Conservation (phyloP, 1,284 basidiomycete genomes). For the Apiotrichum laibachii region DNA sequence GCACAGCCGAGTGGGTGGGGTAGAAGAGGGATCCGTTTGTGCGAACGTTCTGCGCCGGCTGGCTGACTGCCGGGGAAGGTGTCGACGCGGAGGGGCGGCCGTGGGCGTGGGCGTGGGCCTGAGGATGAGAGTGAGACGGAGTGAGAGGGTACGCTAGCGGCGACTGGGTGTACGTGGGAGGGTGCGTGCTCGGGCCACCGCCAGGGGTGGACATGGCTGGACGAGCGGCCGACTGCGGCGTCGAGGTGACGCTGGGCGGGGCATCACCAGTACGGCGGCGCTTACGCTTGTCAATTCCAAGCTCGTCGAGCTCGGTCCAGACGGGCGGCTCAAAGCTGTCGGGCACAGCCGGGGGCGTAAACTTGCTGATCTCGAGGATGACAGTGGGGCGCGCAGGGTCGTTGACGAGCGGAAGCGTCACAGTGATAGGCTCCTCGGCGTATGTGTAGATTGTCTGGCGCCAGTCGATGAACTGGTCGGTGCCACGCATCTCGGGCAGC, state of each 20-base stretch:
- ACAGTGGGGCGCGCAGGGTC: conserved; percentile 5
- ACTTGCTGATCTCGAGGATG: conserved; percentile 6
- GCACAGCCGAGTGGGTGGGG: conserved; percentile 16
- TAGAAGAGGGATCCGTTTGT: conserved; percentile 14
- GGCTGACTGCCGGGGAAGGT: conserved; percentile 3
- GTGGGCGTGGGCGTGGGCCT: too few relatives aligned
- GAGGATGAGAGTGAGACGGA: too few relatives aligned
- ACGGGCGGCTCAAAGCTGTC: conserved; percentile 19
- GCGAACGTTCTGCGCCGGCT: conserved; percentile 14
- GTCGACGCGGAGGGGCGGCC: background rate
- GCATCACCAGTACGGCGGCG: conserved; percentile 3
- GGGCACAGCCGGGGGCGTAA: conserved; percentile 11
- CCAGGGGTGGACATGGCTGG: background rate
- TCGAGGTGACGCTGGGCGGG: background rate
- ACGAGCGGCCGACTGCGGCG: background rate
- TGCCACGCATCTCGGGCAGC: conserved; percentile 38
- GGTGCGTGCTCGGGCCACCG: too few relatives aligned
- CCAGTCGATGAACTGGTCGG: conserved; percentile 42
- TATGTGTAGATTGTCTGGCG: conserved; percentile 36
- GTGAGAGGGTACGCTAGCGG: too few relatives aligned
- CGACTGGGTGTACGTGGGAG: too few relatives aligned
- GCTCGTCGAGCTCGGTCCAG: conserved; percentile 13
- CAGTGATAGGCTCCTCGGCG: conserved; percentile 24
- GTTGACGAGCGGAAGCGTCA: conserved; percentile 10
- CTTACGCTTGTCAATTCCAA: conserved; percentile 11